Percentiles rank a stretch among this genome's conserved stretches.
These are phyloP conservation scores for Aureobasidium melanogenum DNA, from an alignment of 2,329 filamentous ascomycete genomes.

Conservation along the genomic window DNA sequence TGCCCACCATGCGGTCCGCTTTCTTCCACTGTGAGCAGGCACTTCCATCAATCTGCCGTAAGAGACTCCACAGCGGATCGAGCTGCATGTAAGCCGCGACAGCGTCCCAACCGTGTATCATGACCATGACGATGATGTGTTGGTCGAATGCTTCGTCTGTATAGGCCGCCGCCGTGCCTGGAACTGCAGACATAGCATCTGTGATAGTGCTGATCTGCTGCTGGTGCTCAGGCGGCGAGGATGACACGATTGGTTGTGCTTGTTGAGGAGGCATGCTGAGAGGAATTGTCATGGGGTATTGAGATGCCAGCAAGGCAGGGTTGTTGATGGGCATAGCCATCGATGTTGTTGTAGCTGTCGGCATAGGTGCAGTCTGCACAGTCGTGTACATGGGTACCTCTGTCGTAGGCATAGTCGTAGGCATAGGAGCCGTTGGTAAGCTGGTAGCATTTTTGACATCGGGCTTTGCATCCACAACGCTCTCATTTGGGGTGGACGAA, in stretches of 20 bases:
- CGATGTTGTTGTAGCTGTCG: background rate
- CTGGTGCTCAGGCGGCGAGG: background rate
- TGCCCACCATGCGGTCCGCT: background rate
- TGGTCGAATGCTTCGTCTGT: constrained; percentile 3
- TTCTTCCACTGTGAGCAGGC: background rate
- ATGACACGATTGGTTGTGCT: background rate
- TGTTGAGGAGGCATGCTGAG: background rate
- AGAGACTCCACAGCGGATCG: constrained; percentile 5
- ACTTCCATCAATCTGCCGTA: constrained; percentile 1
- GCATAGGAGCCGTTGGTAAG: background rate
- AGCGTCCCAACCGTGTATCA: constrained; percentile 8
- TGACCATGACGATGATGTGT: constrained; percentile 9
- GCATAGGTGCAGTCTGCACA: background rate
- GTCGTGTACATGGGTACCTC: background rate
- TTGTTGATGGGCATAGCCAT: background rate
- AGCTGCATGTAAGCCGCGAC: background rate
- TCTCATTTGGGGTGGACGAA: background rate
- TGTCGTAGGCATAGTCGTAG: background rate
- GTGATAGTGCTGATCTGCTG: constrained; percentile 3
- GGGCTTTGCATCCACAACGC: background rate
- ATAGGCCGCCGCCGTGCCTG: background rate
- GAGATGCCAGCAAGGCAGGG: background rate
- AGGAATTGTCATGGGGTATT: background rate
- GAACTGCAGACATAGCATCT: constrained; percentile 7
- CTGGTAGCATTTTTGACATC: background rate